Evolutionary conservation across 805 yeast genomes (phyloP), one percentile per base, ranked within the genome.

Genomic region (Schwanniomyces polymorphus): DNA sequence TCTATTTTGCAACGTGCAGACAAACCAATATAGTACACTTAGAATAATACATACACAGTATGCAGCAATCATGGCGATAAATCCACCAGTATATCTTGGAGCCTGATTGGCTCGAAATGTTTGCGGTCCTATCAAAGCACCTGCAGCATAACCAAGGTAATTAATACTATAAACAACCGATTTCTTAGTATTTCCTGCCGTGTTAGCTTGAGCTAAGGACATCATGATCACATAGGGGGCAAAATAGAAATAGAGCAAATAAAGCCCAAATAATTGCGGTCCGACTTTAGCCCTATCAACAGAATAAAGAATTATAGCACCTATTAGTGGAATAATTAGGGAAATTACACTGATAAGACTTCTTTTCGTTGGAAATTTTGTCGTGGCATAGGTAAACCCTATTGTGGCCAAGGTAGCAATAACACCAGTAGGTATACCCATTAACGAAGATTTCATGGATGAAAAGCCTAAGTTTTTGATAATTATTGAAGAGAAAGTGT

Each of bases 201-300:
- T 54, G 44, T 64, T 65, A 27, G 67, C 61, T n/a, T 60, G 62
- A 23, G 65, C 54, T 43, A 64, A 56, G 9, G 62, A 50, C 28
- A 59, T 56, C 47, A 63, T 51, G 39, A 56, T 55, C 28, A 70
- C 67, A 48, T 68, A 68, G 12, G 58, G 56, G 21, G 59, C 51
- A 38, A 63, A 61, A 52, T 60, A 62, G 37, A 63, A 59, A 60
- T 69, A 72, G 68, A 70, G 64, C 45, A 63, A 53, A 53, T 61
- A 63, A 43, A 61, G 54, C 3, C 67, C 67, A 1, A 60, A 47
- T 43, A 62, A 50, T 40, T 55, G 48, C 38, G 62, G 50, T 28
- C 57, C 56, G 12, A 59, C 48, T 31, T 62, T 56, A 3, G 57
- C 43, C 44, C 47, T 39, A 27, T 41, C 41, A 39, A 58, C 46